Evolutionary conservation across 2,329 filamentous ascomycete genomes (phyloP), one percentile per base, ranked within the genome.

Genomic region (Curvularia hawaiiensis): DNA sequence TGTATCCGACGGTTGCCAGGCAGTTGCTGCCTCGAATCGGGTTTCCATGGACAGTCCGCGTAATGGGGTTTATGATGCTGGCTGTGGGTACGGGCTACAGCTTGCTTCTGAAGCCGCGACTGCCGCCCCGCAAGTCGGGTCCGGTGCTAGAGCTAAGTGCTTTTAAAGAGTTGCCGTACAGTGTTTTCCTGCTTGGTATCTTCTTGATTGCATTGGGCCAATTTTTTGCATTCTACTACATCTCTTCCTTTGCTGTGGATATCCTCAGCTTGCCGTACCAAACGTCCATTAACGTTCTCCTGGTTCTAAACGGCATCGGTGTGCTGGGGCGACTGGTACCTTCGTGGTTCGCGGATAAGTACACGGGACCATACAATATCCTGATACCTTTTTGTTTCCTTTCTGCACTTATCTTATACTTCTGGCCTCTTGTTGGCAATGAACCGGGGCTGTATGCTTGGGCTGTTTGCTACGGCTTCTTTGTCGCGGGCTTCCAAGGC

Each of bases 41-140:
- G 0, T 90, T 88, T 65, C 79, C 79, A 0, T 89, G 87, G 86
- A 87, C 88, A 0, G 80, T 88, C n/a, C 79, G 87, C 0, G 80
- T 83, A 0, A 79, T 88, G 60, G 87, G 83, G 0, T 82, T 90
- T 50, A 80, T 90, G 31, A 84, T 85, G 26, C 62, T 88, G 2
- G 80, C 75, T 0, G 77, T 75, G 0, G 71, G 78, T 0, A 54
- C 59, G 0, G 48, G 75, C 16, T 77, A 77, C 24, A 63, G 75
- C n/a, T 66, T 70, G 0, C 68, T 80, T 38, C 72, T 80, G 47
- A 72, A 71, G 14, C 77, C 79, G 2, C 65, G 79, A 4, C 59
- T 82, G 3, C 79, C 79, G 14, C 79, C 79, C 1, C 63, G 79
- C 5, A 78, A 75, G 49, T 73, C 72, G 2, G 79, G 79, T 0